phyloP scores from a whole-genome alignment of 2,329 filamentous ascomycete genomes.

The Chaetomiaceae sp. region DNA sequence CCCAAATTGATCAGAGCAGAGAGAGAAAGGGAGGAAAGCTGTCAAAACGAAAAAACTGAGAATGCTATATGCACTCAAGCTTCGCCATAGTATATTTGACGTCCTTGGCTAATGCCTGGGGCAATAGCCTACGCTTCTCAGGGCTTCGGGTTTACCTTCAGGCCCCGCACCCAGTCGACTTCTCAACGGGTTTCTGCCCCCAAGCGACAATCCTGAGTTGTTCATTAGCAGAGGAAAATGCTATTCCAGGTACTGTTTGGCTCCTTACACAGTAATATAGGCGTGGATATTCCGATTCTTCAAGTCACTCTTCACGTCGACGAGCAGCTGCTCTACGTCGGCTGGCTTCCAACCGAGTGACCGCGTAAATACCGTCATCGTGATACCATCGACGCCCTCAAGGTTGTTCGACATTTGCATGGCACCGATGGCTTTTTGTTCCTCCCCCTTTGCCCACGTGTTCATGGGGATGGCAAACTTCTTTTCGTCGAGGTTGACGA shows the following conservation, averaged over 20 bases:
- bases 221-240: not conserved
- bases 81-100: no score
- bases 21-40: no score
- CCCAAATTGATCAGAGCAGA: no score
- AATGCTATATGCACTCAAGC: no score
- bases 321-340: slow-evolving; percentile 25
- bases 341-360: slow-evolving; percentile 27
- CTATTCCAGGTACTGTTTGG: not conserved
- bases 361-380: slow-evolving; percentile 28
- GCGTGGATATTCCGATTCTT: slow-evolving; percentile 11
- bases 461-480: slow-evolving; percentile 29
- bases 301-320: slow-evolving; percentile 15
- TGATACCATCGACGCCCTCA: slow-evolving; percentile 30
- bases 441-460: slow-evolving; percentile 29
- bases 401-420: slow-evolving; percentile 32
- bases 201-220: slow-evolving; percentile 1
- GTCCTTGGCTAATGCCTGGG: no score
- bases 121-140: no score
- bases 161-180: no score
- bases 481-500: slow-evolving; percentile 31
- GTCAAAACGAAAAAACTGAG: no score
- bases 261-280: slow-evolving; percentile 10
- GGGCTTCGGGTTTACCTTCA: not conserved
- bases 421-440: slow-evolving; percentile 28
- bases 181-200: slow-evolving; percentile 15